Evolutionary conservation across 106 monocot species (phyloP), one percentile per base, ranked within the genome.

Genomic region (Posidonia australis): DNA sequence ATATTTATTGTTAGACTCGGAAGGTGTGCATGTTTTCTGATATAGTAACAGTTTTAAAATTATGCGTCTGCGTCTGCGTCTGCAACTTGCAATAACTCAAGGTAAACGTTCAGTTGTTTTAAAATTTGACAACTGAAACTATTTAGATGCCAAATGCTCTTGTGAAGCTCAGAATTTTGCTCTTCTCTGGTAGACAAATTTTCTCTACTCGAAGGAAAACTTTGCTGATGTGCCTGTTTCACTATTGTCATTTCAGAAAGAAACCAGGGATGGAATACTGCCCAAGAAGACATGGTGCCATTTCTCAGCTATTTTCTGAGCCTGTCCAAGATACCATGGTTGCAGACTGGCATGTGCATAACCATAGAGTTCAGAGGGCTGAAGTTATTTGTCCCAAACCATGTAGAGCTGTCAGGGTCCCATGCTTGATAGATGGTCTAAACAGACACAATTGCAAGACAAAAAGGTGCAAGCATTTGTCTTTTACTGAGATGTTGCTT

Each of bases 331-430:
- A 51, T 27, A 44, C 62, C 10, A 72, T 9, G 18, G 54, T 48
- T 13, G 63, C 16, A 41, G 64, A 46, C 44, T 46, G 46, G 47
- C 64, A 46, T 47, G 46, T 46, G 14, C 46, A 46, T 25, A 45
- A 64, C 22, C 64, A 64, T 25, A 36, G 51, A 11, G 51, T 62
- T 18, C 62, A 63, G 42, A 72, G 20, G 41, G 17, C 53, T 5
- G 72, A 72, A 65, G 64, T 72, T n/a, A 26, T 65, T 16, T 72
- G 63, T 30, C 72, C 72, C 13, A 54, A 72, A 18, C 72, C 72
- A 19, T 52, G 64, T 6, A 52, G 72, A 51, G 44, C 44, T 13
- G 44, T 64, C 26, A 54, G 72, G 43, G 30, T 23, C n/a, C 54
- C 62, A 14, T 64, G 24, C 14, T 24, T 55, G 17, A 10, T 44